Evolutionary conservation across 2,329 filamentous ascomycete species (phyloP).

Genomic region (Hypoxylon sp.): DNA sequence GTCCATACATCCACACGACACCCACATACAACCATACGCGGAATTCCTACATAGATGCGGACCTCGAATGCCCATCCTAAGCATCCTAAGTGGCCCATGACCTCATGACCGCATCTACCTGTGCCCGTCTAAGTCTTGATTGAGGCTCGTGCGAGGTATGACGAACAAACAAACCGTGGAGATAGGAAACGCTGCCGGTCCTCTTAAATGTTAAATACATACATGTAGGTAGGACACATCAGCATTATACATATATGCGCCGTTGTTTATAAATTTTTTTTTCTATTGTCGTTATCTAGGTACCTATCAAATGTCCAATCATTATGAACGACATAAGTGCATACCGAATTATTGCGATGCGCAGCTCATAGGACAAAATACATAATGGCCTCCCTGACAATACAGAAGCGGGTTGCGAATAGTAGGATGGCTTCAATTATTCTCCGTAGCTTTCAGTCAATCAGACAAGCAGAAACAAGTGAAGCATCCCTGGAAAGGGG

Average conservation of each 20-base stretch:
- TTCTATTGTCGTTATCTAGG: slow-evolving; percentile 17
- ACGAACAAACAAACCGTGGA: slow-evolving; percentile 37
- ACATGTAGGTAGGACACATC: slow-evolving; percentile 1
- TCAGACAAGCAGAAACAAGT: slow-evolving; percentile 25
- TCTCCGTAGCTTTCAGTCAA: slow-evolving; percentile 35
- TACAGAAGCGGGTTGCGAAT: slow-evolving; percentile 27
- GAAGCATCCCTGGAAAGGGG: slow-evolving; percentile 32
- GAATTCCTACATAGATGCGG: slow-evolving; percentile 25
- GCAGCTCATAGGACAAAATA: slow-evolving; percentile 34
- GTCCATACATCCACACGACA: slow-evolving; percentile 7
- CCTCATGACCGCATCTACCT: slow-evolving; percentile 31
- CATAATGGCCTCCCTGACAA: slow-evolving; percentile 20
- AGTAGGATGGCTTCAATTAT: slow-evolving; percentile 34
- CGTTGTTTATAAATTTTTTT: neutral
- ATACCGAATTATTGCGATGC: slow-evolving; percentile 44
- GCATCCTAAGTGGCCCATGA: slow-evolving; percentile 37
- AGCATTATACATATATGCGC: slow-evolving; percentile 18
- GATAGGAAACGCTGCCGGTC: slow-evolving; percentile 6
- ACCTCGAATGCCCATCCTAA: slow-evolving; percentile 32
- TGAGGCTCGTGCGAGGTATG: slow-evolving; percentile 46
- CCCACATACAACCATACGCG: slow-evolving; percentile 7
- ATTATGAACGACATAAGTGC: slow-evolving; percentile 37
- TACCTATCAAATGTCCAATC: slow-evolving; percentile 29
- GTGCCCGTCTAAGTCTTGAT: slow-evolving; percentile 29
- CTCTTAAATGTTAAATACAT: slow-evolving; percentile 1